Evolutionary conservation across 2,329 filamentous ascomycete genomes (phyloP).

Genomic region (Pyricularia pennisetigena): DNA sequence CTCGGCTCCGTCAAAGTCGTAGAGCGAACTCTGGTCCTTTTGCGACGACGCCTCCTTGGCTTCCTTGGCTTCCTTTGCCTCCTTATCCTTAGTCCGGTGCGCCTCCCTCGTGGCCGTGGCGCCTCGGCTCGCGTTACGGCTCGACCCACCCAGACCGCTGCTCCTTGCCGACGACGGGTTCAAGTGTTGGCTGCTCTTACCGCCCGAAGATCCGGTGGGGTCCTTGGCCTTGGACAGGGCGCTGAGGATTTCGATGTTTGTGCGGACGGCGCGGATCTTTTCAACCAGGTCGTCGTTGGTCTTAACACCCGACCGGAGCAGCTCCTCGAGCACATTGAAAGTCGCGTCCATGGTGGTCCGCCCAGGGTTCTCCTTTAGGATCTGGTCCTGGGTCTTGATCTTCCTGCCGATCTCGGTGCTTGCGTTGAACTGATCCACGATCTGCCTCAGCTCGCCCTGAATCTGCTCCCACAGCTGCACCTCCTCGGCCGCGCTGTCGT

Average conservation of each 20-base stretch:
- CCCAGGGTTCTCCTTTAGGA: conserved; percentile 22
- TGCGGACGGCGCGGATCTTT: conserved; percentile 22
- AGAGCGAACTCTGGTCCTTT: conserved; percentile 20
- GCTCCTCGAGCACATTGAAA: conserved; percentile 13
- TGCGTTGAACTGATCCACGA: conserved; percentile 26
- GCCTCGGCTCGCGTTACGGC: conserved; percentile 14
- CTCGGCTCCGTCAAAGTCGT: conserved; percentile 33
- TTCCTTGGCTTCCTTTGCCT: conserved; percentile 17
- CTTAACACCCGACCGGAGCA: conserved; percentile 18
- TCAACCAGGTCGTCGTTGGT: conserved; percentile 23
- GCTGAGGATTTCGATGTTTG: conserved; percentile 26
- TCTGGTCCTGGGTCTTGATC: conserved; percentile 28
- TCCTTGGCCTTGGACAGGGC: conserved; percentile 31
- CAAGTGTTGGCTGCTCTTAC: neutral
- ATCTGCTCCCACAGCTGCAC: conserved; percentile 28
- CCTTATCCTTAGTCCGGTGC: conserved; percentile 22
- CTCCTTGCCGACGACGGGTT: conserved; percentile 10
- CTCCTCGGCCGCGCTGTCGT: conserved; percentile 32
- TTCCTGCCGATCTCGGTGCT: conserved; percentile 26
- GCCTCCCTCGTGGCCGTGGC: conserved; percentile 11
- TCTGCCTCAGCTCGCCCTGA: conserved; percentile 24
- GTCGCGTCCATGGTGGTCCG: conserved; percentile 21
- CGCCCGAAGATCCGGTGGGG: neutral
- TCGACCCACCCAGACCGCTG: conserved; percentile 5
- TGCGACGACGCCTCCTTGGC: neutral